Evolutionary conservation across 768 basidiomycete genomes (phyloP), one percentile per base, ranked within the genome.

Genomic region (Cubamyces sp.): DNA sequence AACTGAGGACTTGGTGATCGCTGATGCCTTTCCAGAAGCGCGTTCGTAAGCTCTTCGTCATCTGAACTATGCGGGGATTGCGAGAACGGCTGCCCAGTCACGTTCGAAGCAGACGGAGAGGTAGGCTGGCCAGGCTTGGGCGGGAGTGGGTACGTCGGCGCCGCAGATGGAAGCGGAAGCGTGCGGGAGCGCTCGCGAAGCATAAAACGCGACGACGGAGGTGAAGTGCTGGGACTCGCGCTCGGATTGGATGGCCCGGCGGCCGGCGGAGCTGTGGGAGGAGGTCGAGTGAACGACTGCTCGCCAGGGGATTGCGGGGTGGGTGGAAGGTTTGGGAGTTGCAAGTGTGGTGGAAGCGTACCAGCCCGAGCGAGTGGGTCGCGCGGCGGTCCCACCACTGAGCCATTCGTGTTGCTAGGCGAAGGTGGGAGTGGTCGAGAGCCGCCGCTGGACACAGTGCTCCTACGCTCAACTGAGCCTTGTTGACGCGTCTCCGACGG

Each of bases 1-100:
- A 76, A 79, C 64, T 74, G 71, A 4, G 81, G 79, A 15, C 62
- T 64, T 3, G 59, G 54, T 1, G 60, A 57, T 9, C 59, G 61
- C 23, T 37, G 48, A 41, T 59, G 60, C 1, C 62, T 59, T 42
- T 61, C 56, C 14, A 68, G 51, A 15, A 68, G 34, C 21, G 62
- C 64, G 40, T 64, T 62, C 5, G 58, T 61, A 9, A 68, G 30
- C 53, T 68, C 67, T 15, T 66, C 64, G 16, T 64, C 64, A 34
- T 68, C 67, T 16, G 64, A 66, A 42, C 62, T 68, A 2, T 39
- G 46, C 16, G 63, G 58, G 1, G 63, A 60, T 26, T 61, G 43
- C 21, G 47, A 53, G 3, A 57, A 19, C 16, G 50, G 52, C 30
- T 45, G 51, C 1, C 30, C 51, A 19, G 56, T 46, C 23, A 50